Percentiles rank a stretch among this genome's conserved stretches.
These are phyloP conservation scores for Chloris gayana DNA, from an alignment of 176 grass and related monocot genomes.

Conservation along the genomic window DNA sequence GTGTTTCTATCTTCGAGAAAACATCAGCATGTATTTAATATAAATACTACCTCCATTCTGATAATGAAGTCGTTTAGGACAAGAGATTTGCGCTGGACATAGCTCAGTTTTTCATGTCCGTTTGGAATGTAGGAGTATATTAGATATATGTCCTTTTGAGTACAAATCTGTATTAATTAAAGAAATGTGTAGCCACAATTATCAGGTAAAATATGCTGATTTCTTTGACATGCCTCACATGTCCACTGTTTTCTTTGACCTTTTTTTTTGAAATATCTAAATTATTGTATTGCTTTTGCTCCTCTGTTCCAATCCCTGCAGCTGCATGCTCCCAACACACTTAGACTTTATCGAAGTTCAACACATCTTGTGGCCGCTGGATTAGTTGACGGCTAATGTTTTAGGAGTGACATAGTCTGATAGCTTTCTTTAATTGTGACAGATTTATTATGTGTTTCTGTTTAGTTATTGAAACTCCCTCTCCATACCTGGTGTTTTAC, in stretches of 20 bases:
- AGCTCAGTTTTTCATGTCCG: too few species aligned
- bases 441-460: not conserved
- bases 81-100: too few species aligned
- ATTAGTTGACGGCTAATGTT: not conserved
- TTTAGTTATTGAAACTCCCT: not conserved
- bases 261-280: not conserved
- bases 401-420: not conserved
- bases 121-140: too few species aligned
- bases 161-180: conserved; percentile 17
- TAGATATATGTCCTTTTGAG: not conserved
- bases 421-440: not conserved
- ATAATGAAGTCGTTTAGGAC: too few species aligned
- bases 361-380: not conserved
- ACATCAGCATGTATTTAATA: not conserved
- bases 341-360: not conserved
- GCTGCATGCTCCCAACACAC: not conserved
- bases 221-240: not conserved
- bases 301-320: not conserved
- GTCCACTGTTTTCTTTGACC: not conserved
- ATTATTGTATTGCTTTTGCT: too few species aligned
- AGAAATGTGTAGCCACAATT: not conserved
- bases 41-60: too few species aligned
- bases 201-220: not conserved
- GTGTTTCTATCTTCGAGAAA: conserved; percentile 5
- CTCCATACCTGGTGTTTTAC: not conserved